phyloP scores from a whole-genome alignment of 305 asterid species.

The Solanum aculeatissimum region DNA sequence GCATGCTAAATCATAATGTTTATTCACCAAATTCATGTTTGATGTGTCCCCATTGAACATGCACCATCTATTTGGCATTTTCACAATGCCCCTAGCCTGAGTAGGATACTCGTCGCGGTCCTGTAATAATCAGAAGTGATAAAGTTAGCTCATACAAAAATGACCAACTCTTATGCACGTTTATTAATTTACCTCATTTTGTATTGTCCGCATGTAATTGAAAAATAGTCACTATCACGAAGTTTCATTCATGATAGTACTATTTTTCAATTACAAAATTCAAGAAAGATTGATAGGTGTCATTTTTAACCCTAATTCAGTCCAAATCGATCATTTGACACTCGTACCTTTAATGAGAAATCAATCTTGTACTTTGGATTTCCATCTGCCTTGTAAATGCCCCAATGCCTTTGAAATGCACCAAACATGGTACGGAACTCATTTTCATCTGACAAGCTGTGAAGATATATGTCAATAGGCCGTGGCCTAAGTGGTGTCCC shows the following conservation, averaged over 20 bases:
- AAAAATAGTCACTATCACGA: background rate
- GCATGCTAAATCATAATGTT: background rate
- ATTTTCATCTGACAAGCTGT: conserved; percentile 18
- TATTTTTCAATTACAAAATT: background rate
- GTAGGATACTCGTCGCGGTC: conserved; percentile 31
- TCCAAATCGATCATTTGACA: background rate
- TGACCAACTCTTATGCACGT: too few species aligned
- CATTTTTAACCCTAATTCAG: background rate
- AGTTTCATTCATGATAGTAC: background rate
- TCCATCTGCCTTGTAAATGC: conserved; percentile 37
- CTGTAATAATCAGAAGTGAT: conserved; percentile 8
- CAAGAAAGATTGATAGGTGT: background rate
- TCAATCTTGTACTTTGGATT: conserved; percentile 44
- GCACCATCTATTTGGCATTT: conserved; percentile 53
- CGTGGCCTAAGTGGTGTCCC: conserved; percentile 45
- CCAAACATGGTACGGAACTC: background rate
- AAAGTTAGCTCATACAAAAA: background rate
- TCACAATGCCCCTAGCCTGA: conserved; percentile 17
- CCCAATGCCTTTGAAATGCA: conserved; percentile 28
- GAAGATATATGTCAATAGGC: conserved; percentile 19
- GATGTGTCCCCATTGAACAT: conserved; percentile 3
- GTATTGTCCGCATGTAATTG: too few species aligned
- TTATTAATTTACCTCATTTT: too few species aligned
- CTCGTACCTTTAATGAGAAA: conserved; percentile 9
- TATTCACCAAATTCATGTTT: background rate